Base-by-base conservation (phyloP, 495 filamentous ascomycete genomes). In the Aspergillus nidulans region DNA sequence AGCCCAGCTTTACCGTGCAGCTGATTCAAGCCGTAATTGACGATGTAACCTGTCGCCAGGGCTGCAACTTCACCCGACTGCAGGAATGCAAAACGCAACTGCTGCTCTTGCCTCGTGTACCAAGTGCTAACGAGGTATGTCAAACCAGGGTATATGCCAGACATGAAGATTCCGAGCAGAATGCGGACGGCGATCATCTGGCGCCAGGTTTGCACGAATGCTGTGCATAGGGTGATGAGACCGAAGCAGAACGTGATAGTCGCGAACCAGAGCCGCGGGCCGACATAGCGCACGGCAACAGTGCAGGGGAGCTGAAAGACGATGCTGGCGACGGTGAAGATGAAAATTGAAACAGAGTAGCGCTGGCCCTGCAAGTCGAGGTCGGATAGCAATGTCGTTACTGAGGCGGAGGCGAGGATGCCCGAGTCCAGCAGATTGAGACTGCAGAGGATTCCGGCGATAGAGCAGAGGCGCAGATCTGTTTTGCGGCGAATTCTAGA, bases 241-340 rank as follows among this genome's bases (percentile, higher is more conserved):
- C 87, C 87, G 56, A 91, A 90, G 30, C 69, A 62, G 61, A 88
- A 73, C 25, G 88, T 91, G 52, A 86, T 87, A 34, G 74, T 62
- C 4, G 81, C 68, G 59, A 91, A 89, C 84, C 81, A 89, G 39
- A 83, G 52, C 20, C 87, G 76, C 1, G 87, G 88, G 12, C 87
- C 87, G 43, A 87, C 71, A 6, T 82, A 75, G 28, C 88, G 77
- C 36, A 89, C 84, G 5, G 85, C 82, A 19, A 90, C 71, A 2
- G 87, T 91, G 25, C 82, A 84, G 0, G 88, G 88, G 15, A 92
- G 73, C 63, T 92, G 88, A 61, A 88, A 90, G 20, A 79, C 77
- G 41, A 92, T 87, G 64, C 82, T 86, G 12, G 85, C 77, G 53
- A 90, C 77, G 24, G 88, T 90, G 71, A 89, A 90, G 63, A 90